A percentile compares a stretch with the other conserved stretches of the same genome.
Conservation (phyloP, 2,329 filamentous ascomycete genomes). For the Talaromyces amestolkiae region DNA sequence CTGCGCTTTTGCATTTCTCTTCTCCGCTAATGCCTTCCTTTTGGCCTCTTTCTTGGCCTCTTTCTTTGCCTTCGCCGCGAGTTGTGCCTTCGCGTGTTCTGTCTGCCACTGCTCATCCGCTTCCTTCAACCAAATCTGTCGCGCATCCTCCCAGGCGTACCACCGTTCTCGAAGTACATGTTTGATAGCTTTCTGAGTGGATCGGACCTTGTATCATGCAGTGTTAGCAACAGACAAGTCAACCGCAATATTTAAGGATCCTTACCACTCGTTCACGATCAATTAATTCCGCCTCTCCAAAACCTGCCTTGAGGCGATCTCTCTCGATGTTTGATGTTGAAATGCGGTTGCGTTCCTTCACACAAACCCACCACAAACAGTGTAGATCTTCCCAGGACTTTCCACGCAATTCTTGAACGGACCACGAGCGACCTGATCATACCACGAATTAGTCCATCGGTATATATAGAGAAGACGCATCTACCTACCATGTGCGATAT, state of each 20-base stretch:
- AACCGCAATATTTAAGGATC: slow-evolving; percentile 29
- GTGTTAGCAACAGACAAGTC: neutral
- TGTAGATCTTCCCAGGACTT: slow-evolving; percentile 96
- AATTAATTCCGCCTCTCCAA: slow-evolving; percentile 67
- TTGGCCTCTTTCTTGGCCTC: slow-evolving; percentile 6
- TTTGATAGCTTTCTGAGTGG: slow-evolving; percentile 79
- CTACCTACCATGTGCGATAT: slow-evolving; percentile 62
- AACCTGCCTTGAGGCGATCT: slow-evolving; percentile 64
- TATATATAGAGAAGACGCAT: slow-evolving; percentile 19
- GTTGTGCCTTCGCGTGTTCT: neutral
- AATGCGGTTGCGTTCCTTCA: slow-evolving; percentile 85
- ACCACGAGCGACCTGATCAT: slow-evolving; percentile 69
- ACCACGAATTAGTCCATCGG: neutral
- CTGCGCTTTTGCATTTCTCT: neutral
- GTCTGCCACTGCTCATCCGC: slow-evolving; percentile 25
- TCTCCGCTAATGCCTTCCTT: neutral
- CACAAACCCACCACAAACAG: slow-evolving; percentile 88
- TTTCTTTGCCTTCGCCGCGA: neutral
- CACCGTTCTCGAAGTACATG: slow-evolving; percentile 82
- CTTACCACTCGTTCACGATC: slow-evolving; percentile 64
- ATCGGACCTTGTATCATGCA: slow-evolving; percentile 59
- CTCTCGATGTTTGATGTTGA: slow-evolving; percentile 73
- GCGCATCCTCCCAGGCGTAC: slow-evolving; percentile 67
- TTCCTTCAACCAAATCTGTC: slow-evolving; percentile 25
- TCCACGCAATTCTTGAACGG: slow-evolving; percentile 74